Evolutionary conservation across 176 grass and related monocot genomes (phyloP), one percentile per base, ranked within the genome.

Genomic region (Carex kokanica): DNA sequence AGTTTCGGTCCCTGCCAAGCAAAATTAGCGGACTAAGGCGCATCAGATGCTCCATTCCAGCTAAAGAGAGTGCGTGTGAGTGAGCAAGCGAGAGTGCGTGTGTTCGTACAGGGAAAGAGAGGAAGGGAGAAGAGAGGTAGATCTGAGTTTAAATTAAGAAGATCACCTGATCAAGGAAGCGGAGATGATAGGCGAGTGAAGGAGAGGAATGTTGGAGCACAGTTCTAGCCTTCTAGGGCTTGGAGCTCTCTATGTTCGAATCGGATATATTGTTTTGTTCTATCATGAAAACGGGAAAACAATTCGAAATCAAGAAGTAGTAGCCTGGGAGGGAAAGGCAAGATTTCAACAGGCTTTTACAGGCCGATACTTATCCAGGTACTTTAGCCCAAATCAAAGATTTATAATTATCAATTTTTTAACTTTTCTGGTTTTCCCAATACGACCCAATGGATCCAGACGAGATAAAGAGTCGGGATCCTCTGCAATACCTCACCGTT

Each of bases 171-270:
- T 14, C 2, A 17, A 67, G 45, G 60, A 27, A 62, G 10, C 32
- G 80, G 29, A 54, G 61, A 68, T 80, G 61, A 68, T 80, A 21
- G 80, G 60, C 8, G 18, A 24, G 0, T 5, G 57, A 25, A 14
- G n/a, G 23, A 64, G n/a, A 40, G 40, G 20, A 8, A 66, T 25
- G 80, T 43, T 12, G 29, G 36, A 82, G 80, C 8, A 12, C 60
- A 13, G 21, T 53, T 82, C 5, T 45, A 53, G 21, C 18, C 38
- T 82, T 61, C 80, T 82, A 82, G 80, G 80, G 80, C 25, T 47
- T 65, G 62, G 41, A 51, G 61, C 20, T 82, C 60, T 27, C 36
- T 38, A 29, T 53, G 41, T 49, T 52, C 29, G 57, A 38, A 34
- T 31, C n/a, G 49, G 11, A 41, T 36, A 21, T 25, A 20, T 47